A percentile compares a stretch with the other conserved stretches of the same genome.
Evolutionary conservation across 768 basidiomycete species (phyloP).

Genomic region (Lactifluus pinguis): DNA sequence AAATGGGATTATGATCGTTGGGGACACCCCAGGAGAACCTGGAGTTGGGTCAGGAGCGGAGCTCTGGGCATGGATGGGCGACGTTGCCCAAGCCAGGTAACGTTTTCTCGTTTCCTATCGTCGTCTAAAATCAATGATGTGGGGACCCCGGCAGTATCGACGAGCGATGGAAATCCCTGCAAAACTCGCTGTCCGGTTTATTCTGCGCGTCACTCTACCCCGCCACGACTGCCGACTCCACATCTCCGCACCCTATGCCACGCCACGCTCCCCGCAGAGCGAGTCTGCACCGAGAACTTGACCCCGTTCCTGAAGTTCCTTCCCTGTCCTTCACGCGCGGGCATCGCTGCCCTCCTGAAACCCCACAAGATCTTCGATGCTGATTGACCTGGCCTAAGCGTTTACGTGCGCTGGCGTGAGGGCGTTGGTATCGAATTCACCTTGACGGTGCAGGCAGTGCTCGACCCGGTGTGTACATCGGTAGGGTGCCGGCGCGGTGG

Average conservation of each 20-base stretch:
- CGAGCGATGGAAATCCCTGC: conserved; percentile 72
- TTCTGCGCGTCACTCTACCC: conserved; percentile 90
- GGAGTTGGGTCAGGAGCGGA: conserved; percentile 82
- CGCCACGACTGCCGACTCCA: conserved; percentile 36
- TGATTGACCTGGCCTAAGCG: conserved; percentile 82
- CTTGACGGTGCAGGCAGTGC: conserved; percentile 66
- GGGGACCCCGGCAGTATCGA: conserved; percentile 36
- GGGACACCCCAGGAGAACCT: conserved; percentile 72
- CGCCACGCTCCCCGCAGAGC: conserved; percentile 70
- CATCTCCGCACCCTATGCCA: conserved; percentile 51
- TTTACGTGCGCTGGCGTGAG: conserved; percentile 60
- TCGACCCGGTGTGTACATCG: conserved; percentile 60
- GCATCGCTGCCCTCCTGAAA: conserved; percentile 74
- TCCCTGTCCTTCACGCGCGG: conserved; percentile 85
- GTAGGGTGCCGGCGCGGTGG: conserved; percentile 47
- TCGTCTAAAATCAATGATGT: background rate
- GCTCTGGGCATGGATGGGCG: conserved; percentile 86
- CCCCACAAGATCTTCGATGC: conserved; percentile 83
- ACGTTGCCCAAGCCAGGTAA: conserved; percentile 42
- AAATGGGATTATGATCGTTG: conserved; percentile 83
- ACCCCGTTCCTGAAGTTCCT: conserved; percentile 93
- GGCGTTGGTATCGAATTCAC: conserved; percentile 49
- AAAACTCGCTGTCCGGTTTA: conserved; percentile 87
- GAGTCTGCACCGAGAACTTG: conserved; percentile 95
- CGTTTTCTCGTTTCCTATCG: background rate